These are phyloP conservation scores for Xylaria sp. DNA, from an alignment of 495 filamentous ascomycete species.

Conservation along the genomic window DNA sequence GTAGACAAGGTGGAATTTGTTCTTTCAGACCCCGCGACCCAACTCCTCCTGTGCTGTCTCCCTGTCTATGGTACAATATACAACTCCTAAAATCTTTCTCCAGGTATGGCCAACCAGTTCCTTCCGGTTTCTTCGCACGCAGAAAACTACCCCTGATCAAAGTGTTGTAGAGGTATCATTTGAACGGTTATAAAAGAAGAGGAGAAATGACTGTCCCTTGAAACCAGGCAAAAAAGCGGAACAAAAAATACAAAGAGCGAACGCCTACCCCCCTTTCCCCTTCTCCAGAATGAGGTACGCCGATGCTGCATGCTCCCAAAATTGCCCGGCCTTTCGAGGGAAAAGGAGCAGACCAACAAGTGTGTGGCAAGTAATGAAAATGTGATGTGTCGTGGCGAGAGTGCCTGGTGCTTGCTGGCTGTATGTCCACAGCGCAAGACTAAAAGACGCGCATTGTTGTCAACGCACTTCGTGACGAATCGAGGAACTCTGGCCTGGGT, in stretches of 20 bases:
- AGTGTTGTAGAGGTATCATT: conserved; percentile 17
- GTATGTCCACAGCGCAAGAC: conserved; percentile 2
- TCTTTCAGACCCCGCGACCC: neutral
- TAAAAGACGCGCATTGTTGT: neutral
- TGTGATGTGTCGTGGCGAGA: neutral
- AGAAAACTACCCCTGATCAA: conserved; percentile 11
- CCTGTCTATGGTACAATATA: conserved; percentile 16
- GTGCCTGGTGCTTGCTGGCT: neutral
- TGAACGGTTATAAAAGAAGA: conserved; percentile 14
- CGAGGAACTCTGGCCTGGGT: neutral
- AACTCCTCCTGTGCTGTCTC: neutral
- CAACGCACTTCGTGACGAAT: neutral
- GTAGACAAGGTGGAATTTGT: neutral
- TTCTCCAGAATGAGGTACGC: conserved; percentile 18
- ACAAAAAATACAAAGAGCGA: conserved; percentile 2
- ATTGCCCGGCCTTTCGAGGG: neutral
- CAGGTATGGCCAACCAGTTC: neutral
- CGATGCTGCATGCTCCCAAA: conserved; percentile 7
- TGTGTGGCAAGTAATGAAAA: conserved; percentile 14
- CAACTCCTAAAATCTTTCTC: neutral
- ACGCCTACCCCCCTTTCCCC: conserved; percentile 4
- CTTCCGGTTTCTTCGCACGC: neutral
- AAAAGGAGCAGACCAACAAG: neutral
- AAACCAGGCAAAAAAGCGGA: neutral
- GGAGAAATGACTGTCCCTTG: neutral